These are phyloP conservation scores for Cladobotryum mycophilum DNA, from an alignment of 2,329 filamentous ascomycete species.

Conservation along the genomic window DNA sequence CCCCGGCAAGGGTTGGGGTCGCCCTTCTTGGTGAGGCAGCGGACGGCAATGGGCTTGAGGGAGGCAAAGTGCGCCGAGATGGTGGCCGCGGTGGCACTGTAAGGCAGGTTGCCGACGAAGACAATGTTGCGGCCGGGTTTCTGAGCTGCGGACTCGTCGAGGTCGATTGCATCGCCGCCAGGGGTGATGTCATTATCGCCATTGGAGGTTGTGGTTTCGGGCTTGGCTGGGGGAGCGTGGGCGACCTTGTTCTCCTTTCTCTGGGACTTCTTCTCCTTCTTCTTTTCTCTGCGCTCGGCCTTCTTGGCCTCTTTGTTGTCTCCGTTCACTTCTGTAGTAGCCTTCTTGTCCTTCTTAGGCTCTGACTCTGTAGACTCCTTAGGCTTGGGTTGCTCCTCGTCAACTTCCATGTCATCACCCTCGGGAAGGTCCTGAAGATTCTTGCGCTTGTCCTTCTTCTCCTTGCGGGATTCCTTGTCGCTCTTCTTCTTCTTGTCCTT, in stretches of 20 bases:
- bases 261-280: conserved; percentile 19
- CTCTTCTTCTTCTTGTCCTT: conserved; percentile 31
- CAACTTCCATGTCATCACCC: conserved; percentile 24
- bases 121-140: conserved; percentile 28
- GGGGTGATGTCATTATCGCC: not conserved
- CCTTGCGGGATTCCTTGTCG: conserved; percentile 30
- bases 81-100: conserved; percentile 63
- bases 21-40: conserved; percentile 64
- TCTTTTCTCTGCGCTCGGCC: conserved; percentile 31
- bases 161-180: conserved; percentile 28
- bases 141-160: conserved; percentile 11
- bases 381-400: conserved; percentile 16
- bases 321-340: not conserved
- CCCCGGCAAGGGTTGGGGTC: conserved; percentile 60
- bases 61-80: conserved; percentile 72
- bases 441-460: conserved; percentile 36
- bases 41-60: conserved; percentile 45
- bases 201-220: not conserved
- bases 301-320: conserved; percentile 28
- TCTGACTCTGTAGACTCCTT: conserved; percentile 16
- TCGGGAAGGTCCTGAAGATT: conserved; percentile 32
- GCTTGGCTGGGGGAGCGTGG: not conserved
- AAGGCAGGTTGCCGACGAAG: conserved; percentile 73
- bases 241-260: conserved; percentile 28
- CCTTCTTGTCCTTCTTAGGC: conserved; percentile 20